Base-by-base conservation (phyloP, 208 protist genomes). In the Lotmaria passim region DNA sequence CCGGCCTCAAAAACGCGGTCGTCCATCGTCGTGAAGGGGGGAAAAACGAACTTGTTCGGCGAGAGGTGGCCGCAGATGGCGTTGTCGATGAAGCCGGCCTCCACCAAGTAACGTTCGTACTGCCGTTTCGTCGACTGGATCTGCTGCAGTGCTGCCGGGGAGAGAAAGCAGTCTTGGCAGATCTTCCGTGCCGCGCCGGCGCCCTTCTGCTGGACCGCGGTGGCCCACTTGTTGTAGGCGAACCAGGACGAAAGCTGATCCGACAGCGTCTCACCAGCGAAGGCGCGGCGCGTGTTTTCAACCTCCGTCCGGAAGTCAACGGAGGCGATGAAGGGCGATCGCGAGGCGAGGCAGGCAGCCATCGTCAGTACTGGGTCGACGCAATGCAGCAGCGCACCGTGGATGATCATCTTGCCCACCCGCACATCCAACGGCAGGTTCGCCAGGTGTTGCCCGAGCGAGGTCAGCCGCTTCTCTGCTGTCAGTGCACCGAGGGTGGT, bases 321-420 rank as follows among this genome's bases (percentile, higher is more conserved):
- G 23, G 96, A 83, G 11, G 89, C 77, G 23, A 98, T 51, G 73
- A 99, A 98, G 12, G 96, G 96, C 55, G 85, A 88, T 21, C 94
- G 92, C 11, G 88, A 76, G 19, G 84, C 77, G 4, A 97, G 76
- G 66, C 86, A 91, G 0, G 98, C 98, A 10, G 97, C 97, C 63
- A 99, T 98, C 14, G 97, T 99, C 31, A 99, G 77, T 23, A 98
- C 89, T 8, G 97, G 97, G 72, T 99, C 97, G 19, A 99, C 30
- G 86, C 98, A 99, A 43, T 95, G 78, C 43, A 99, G 88, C 23
- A 99, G 81, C 21, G 90, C 92, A 50, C 90, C 94, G 73, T 96
- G 97, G n/a, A 98, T 90, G 59, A 98, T 93, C 94, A 99, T 97
- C 73, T 98, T 98, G 12, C 93, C 95, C 21, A 98, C 72, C 47